Evolutionary conservation across 2,329 filamentous ascomycete species (phyloP).

Genomic region (Talaromyces islandicus): DNA sequence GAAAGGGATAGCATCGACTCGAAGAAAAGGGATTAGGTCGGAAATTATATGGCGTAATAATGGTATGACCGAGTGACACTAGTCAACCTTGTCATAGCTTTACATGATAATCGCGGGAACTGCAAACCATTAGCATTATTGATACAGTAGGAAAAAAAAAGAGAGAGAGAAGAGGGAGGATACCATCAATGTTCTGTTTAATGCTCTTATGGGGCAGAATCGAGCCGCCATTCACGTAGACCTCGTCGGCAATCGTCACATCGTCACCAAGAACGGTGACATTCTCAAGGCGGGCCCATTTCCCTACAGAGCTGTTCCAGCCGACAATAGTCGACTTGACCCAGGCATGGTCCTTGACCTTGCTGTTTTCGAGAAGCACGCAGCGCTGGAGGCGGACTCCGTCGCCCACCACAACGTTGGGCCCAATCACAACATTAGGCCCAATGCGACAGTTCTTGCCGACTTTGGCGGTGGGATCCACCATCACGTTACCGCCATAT

Average conservation of each 20-base stretch:
- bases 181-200: conserved; percentile 90
- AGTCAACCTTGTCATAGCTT: not conserved
- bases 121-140: conserved; percentile 15
- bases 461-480: conserved; percentile 90
- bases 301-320: conserved; percentile 94
- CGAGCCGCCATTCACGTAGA: conserved; percentile 96
- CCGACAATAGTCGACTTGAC: conserved; percentile 97
- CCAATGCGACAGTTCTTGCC: conserved; percentile 98
- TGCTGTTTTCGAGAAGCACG: conserved; percentile 80
- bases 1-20: conserved; percentile 1
- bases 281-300: conserved; percentile 95
- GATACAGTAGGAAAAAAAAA: not conserved
- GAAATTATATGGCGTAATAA: not conserved
- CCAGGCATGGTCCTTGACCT: conserved; percentile 98
- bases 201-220: conserved; percentile 98
- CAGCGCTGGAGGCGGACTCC: conserved; percentile 91
- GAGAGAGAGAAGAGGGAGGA: conserved; percentile 21
- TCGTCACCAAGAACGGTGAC: conserved; percentile 97
- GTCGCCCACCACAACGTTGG: conserved; percentile 85
- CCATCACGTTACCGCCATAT: conserved; percentile 89
- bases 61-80: not conserved
- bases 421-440: conserved; percentile 93
- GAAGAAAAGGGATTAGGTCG: not conserved
- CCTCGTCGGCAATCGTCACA: conserved; percentile 94
- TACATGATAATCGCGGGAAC: conserved; percentile 47